phyloP scores from a whole-genome alignment of 176 grass and related monocot genomes.

The Phoenix dactylifera region DNA sequence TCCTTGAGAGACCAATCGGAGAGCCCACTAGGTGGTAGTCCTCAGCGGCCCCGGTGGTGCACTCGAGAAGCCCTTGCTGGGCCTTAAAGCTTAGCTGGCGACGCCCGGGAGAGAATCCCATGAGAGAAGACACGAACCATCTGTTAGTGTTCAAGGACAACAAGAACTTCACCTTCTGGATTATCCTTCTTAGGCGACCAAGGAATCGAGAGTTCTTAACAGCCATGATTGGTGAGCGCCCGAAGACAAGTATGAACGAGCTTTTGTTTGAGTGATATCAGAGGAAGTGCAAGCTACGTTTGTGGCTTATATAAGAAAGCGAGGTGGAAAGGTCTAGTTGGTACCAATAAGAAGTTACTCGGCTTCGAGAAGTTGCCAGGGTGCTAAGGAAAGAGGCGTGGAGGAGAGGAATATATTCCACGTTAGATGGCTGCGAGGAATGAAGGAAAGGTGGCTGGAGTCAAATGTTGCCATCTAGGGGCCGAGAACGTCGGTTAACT shows the following conservation, averaged over 20 bases:
- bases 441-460: too few relatives aligned
- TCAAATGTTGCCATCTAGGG: too few relatives aligned
- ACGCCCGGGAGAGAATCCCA: not conserved
- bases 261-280: too few relatives aligned
- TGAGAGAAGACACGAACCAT: conserved; percentile 43
- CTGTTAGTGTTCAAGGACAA: conserved; percentile 53
- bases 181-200: conserved; percentile 29
- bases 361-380: not conserved
- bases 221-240: not conserved
- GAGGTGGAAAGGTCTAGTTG: not conserved
- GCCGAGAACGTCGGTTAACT: too few relatives aligned
- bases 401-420: not conserved
- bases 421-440: too few relatives aligned
- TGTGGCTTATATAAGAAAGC: too few relatives aligned
- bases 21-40: not conserved
- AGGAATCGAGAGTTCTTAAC: conserved; percentile 19
- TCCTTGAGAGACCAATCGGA: not conserved
- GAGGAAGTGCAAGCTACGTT: too few relatives aligned
- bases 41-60: not conserved
- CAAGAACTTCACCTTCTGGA: conserved; percentile 58
- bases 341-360: not conserved
- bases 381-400: not conserved
- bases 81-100: conserved; percentile 32
- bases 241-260: too few relatives aligned
- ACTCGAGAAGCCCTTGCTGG: conserved; percentile 41